Evolutionary conservation across 1,284 basidiomycete genomes (phyloP).

Genomic region (Trichosporon faecale): DNA sequence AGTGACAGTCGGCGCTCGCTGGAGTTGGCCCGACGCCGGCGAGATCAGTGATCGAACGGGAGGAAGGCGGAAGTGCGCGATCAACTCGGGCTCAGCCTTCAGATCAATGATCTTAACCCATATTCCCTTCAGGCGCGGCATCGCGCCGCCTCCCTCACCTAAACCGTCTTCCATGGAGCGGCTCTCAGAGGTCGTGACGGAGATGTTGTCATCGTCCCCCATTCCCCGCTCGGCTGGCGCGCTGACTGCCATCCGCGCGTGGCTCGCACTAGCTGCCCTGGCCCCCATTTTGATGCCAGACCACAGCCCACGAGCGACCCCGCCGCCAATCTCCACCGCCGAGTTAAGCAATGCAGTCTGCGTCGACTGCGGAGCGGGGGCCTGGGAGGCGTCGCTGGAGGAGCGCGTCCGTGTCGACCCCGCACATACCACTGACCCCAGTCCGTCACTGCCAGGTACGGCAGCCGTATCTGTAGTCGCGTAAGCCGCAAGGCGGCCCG

Average conservation of each 20-base stretch:
- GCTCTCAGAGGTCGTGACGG: slow-evolving; percentile 13
- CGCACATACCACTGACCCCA: slow-evolving; percentile 39
- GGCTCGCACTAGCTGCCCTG: slow-evolving; percentile 32
- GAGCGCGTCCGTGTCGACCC: slow-evolving; percentile 8
- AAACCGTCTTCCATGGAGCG: slow-evolving; percentile 20
- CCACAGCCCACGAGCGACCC: slow-evolving; percentile 48
- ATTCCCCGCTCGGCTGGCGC: slow-evolving; percentile 34
- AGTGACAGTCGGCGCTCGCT: not conserved
- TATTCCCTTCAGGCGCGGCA: slow-evolving; percentile 21
- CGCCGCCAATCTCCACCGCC: slow-evolving; percentile 45
- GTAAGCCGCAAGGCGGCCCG: slow-evolving; percentile 40
- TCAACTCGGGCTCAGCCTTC: slow-evolving; percentile 19
- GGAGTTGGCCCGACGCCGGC: slow-evolving; percentile 2
- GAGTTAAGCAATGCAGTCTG: slow-evolving; percentile 38
- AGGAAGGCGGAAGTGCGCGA: slow-evolving; percentile 47
- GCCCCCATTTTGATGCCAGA: slow-evolving; percentile 48
- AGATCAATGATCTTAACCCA: slow-evolving; percentile 49
- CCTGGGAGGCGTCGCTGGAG: slow-evolving; percentile 3
- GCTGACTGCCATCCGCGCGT: slow-evolving; percentile 37
- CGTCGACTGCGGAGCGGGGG: slow-evolving; percentile 6
- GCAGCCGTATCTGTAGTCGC: slow-evolving; percentile 32
- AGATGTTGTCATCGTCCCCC: slow-evolving; percentile 25
- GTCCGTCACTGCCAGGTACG: slow-evolving; percentile 31
- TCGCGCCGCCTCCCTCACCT: not conserved
- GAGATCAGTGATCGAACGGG: slow-evolving; percentile 21